Evolutionary conservation across 306 rosid species (phyloP).

Genomic region (Phaseolus lunatus): DNA sequence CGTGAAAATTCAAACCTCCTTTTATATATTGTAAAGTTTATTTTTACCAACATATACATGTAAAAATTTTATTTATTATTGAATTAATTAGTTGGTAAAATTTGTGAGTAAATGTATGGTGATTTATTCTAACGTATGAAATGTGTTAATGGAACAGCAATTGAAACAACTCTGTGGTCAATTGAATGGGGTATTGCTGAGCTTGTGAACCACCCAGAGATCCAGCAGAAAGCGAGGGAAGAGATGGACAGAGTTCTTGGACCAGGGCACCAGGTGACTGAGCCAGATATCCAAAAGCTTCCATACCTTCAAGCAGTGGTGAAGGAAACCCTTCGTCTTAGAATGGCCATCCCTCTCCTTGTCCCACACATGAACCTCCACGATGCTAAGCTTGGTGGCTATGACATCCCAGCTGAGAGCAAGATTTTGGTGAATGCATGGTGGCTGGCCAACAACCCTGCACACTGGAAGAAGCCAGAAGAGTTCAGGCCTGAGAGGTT

Average conservation of each 20-base stretch:
- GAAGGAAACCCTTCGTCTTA: conserved; percentile 76
- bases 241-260: conserved; percentile 76
- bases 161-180: conserved; percentile 91
- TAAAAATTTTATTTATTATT: too few species aligned
- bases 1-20: neutral
- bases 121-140: neutral
- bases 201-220: conserved; percentile 84
- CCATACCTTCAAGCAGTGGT: conserved; percentile 94
- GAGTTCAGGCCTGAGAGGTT: conserved; percentile 91
- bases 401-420: conserved; percentile 89
- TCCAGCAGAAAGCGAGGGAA: conserved; percentile 63
- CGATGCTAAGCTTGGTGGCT: conserved; percentile 74
- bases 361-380: conserved; percentile 96
- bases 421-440: conserved; percentile 84
- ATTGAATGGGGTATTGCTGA: conserved; percentile 93
- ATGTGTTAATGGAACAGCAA: conserved; percentile 58
- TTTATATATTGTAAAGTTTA: too few species aligned
- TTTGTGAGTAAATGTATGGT: neutral
- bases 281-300: conserved; percentile 69
- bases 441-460: conserved; percentile 95
- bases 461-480: conserved; percentile 78
- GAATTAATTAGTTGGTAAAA: too few species aligned
- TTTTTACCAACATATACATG: too few species aligned
- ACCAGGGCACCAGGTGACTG: conserved; percentile 67
- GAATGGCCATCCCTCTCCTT: conserved; percentile 90